Conservation (phyloP, 2,329 filamentous ascomycete genomes). For the Ascochyta clinopodiicola region DNA sequence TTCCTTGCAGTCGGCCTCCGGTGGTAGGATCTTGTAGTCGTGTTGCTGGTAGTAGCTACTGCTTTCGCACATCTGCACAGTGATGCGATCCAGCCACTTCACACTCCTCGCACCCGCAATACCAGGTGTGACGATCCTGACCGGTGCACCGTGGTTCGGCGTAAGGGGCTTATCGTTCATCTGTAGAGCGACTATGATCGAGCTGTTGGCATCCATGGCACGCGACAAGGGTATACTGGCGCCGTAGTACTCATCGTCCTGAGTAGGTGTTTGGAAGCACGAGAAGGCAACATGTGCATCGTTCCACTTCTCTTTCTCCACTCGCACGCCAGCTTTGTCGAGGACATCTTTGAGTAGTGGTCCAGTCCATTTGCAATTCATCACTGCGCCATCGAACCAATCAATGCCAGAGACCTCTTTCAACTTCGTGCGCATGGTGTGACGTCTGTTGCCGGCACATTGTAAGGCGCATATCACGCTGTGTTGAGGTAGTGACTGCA, state of each 20-base stretch:
- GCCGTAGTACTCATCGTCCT: slow-evolving; percentile 67
- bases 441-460: slow-evolving; percentile 66
- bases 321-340: slow-evolving; percentile 51
- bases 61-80: slow-evolving; percentile 58
- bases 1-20: slow-evolving; percentile 56
- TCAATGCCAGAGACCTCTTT: slow-evolving; percentile 67
- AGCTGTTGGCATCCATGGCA: slow-evolving; percentile 25
- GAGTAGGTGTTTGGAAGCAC: slow-evolving; percentile 58
- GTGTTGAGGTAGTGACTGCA: slow-evolving; percentile 60
- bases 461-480: slow-evolving; percentile 64
- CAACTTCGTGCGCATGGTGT: slow-evolving; percentile 65
- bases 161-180: slow-evolving; percentile 59
- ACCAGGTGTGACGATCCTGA: slow-evolving; percentile 60
- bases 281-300: slow-evolving; percentile 63
- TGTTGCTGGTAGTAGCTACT: slow-evolving; percentile 63
- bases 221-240: slow-evolving; percentile 56
- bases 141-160: slow-evolving; percentile 59
- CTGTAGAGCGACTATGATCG: slow-evolving; percentile 42
- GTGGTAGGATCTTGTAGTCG: slow-evolving; percentile 67
- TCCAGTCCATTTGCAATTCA: slow-evolving; percentile 64
- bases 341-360: slow-evolving; percentile 62
- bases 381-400: slow-evolving; percentile 66
- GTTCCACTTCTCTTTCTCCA: slow-evolving; percentile 37
- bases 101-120: slow-evolving; percentile 62
- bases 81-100: slow-evolving; percentile 64